Evolutionary conservation across 805 yeast species (phyloP).

Genomic region (Saccharomyces paradoxus): DNA sequence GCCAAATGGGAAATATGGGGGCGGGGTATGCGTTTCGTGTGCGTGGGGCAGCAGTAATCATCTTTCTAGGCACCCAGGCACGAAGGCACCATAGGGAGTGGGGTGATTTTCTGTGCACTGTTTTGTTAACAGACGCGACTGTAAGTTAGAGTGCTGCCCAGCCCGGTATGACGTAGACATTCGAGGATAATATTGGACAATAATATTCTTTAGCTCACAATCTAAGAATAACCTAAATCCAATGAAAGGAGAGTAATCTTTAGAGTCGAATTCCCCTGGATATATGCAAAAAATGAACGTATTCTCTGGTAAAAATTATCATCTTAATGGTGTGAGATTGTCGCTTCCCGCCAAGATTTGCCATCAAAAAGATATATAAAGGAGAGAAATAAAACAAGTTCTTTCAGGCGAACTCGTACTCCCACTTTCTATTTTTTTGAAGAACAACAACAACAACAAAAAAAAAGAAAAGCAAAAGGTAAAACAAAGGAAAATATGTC

Average conservation of each 20-base stretch:
- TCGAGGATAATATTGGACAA: not conserved
- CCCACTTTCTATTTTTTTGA: too few species aligned
- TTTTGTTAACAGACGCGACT: not conserved
- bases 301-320: not conserved
- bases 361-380: not conserved
- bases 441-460: too few species aligned
- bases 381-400: not conserved
- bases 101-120: not conserved
- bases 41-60: not conserved
- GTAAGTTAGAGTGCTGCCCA: not conserved
- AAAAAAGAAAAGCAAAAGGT: not conserved
- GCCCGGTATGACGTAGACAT: not conserved
- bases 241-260: not conserved
- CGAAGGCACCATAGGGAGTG: not conserved
- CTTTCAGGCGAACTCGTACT: not conserved
- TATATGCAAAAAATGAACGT: not conserved
- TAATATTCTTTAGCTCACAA: not conserved
- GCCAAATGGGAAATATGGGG: not conserved
- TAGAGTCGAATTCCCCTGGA: not conserved
- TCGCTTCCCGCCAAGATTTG: not conserved
- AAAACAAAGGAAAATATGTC: not conserved
- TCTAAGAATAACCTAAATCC: not conserved
- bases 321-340: not conserved
- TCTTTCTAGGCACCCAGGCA: not conserved
- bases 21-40: not conserved